Evolutionary conservation across 2,329 filamentous ascomycete species (phyloP).

Genomic region (Beauveria medogensis): DNA sequence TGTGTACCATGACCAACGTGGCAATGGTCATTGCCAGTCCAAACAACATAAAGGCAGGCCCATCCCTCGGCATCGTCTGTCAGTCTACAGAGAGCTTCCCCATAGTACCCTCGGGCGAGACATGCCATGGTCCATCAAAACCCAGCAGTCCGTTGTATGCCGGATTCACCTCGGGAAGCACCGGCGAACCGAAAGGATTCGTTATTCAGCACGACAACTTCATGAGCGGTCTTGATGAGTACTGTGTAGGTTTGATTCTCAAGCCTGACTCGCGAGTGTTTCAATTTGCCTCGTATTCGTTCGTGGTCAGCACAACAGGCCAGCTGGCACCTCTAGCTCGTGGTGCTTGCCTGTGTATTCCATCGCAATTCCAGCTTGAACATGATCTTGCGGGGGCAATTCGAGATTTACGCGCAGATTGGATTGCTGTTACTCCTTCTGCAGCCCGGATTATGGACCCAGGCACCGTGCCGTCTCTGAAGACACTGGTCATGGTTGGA

Average conservation of each 20-base stretch:
- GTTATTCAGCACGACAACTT: not conserved
- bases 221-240: not conserved
- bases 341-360: not conserved
- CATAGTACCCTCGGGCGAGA: not conserved
- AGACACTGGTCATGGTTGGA: constrained; percentile 3
- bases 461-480: not conserved
- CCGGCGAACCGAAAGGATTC: constrained; percentile 3
- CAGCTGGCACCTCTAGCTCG: not conserved
- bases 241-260: not conserved
- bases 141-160: not conserved
- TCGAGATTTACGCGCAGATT: not conserved
- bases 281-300: not conserved
- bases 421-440: not conserved
- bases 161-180: constrained; percentile 5
- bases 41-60: not conserved
- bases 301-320: constrained; percentile 3
- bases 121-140: not conserved
- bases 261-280: not conserved
- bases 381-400: not conserved
- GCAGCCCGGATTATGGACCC: not conserved
- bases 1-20: constrained; percentile 1
- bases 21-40: not conserved
- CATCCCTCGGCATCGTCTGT: not conserved
- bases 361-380: not conserved
- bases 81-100: not conserved